A percentile compares a stretch with the other conserved stretches of the same genome.
phyloP scores from a whole-genome alignment of 306 rosid species.

The Potentilla sterilis region DNA sequence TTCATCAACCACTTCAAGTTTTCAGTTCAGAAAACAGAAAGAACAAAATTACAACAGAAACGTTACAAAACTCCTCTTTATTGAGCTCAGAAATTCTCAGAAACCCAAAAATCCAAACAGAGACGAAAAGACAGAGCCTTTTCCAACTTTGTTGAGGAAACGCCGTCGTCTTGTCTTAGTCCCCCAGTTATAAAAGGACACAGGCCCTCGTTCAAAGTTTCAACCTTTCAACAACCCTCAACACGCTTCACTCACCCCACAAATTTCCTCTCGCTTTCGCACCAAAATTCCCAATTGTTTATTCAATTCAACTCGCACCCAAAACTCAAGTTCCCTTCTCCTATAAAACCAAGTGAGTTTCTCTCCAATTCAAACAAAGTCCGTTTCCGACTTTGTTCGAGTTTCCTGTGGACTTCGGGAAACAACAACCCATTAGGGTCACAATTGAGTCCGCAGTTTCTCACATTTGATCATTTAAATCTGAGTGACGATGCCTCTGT shows the following conservation, averaged over 20 bases:
- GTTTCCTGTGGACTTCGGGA: not conserved
- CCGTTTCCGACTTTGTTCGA: not conserved
- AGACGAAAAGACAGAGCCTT: not conserved
- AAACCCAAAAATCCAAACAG: not conserved
- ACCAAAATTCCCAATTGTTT: not conserved
- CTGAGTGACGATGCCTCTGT: constrained; percentile 57
- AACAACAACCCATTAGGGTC: not conserved
- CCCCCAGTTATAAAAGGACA: not conserved
- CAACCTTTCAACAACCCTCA: constrained; percentile 16
- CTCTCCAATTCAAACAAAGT: not conserved
- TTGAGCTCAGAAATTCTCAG: not conserved
- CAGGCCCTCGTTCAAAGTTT: not conserved
- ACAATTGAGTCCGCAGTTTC: not conserved
- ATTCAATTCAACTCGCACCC: not conserved
- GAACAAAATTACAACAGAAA: not conserved
- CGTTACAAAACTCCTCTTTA: not conserved
- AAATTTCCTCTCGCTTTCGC: constrained; percentile 17
- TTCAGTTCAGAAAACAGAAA: not conserved
- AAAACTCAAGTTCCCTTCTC: not conserved
- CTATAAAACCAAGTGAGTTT: constrained; percentile 6
- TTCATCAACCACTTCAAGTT: not conserved
- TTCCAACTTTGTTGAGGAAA: not conserved
- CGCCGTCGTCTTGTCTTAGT: not conserved
- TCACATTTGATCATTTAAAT: not conserved
- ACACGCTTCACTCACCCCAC: constrained; percentile 1